Evolutionary conservation across 169 alveolate species (phyloP), one percentile per base, ranked within the genome.

Genomic region (Plasmodium inui): DNA sequence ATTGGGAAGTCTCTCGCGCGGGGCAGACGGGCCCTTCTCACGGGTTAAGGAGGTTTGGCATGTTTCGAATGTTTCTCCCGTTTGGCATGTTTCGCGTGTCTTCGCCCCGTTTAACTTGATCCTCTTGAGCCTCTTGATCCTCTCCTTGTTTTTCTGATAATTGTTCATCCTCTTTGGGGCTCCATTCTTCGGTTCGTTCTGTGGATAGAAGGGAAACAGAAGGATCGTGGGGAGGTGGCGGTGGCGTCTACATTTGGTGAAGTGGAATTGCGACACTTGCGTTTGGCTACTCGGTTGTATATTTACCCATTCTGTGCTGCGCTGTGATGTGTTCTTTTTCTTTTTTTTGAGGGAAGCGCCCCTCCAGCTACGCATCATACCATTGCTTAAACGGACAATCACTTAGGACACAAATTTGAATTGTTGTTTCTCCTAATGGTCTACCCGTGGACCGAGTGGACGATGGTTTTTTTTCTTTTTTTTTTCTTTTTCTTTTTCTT

Each of bases 141-240:
- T 82, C 76, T 67, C 76, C 76, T 67, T 67, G 37, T 67, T 67
- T 39, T 67, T 67, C 37, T 67, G 76, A 4, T 67, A 67, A 4
- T 67, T 67, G 2, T 67, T 67, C 76, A 39, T 82, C 22, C 79
- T 22, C 71, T 82, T 26, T 22, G 34, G 4, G 28, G 34, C 44
- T 41, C 82, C 34, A 74, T 74, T 55, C 78, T 74, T 19, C 30
- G 1, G 37, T 67, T 28, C 76, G 37, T 10, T 67, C 41, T 67
- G 37, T 9, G n/a, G 4, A 26, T 1, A 10, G 76, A 22, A 22
- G 37, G 76, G 76, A 1, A 61, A 19, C 26, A 61, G 74, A 61
- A 1, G 8, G 74, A 1, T 14, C 74, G 1, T 61, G 9, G 9
- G n/a, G 10, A 3, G 8, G 50, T 9, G 55, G 55, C 0, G 55